Evolutionary conservation across 768 basidiomycete genomes (phyloP), one percentile per base, ranked within the genome.

Genomic region (Gloeophyllum trabeum): DNA sequence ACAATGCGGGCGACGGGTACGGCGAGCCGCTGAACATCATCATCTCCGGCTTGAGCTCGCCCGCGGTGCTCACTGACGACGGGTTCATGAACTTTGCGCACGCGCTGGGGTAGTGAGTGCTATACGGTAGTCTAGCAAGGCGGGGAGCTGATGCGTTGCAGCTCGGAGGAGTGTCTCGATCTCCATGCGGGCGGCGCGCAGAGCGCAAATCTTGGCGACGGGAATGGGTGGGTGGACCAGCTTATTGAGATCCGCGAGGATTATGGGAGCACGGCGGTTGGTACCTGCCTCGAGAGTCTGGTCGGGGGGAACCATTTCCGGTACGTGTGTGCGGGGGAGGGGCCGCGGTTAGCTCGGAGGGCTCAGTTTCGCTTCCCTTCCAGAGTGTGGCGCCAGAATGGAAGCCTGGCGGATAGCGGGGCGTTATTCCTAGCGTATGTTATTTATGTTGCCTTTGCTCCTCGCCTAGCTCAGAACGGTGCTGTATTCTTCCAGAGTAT

Each of bases 391-490:
- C 67, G 66, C 34, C 79, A 83, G 55, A 75, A 81, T 46, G 79
- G 80, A 1, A 54, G 71, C 2, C 18, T 21, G 13, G 79, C 78
- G 2, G 28, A 69, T 39, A 72, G 55, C 24, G 62, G 63, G 0
- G 68, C 71, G 3, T 54, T 81, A 21, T 85, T 83, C 57, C 62
- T 78, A n/a, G 75, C 73, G 73, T 77, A 54, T 49, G 73, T 58
- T 2, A 2, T 24, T 16, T 16, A 10, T 16, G 28, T 32, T 16
- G 28, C 16, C 10, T 32, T 32, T 16, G 16, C 10, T 10, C 10
- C 28, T 16, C 28, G 10, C 10, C 28, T 32, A 16, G 28, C 16
- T 16, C 28, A 10, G 16, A 32, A 10, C 28, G 10, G 16, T 16
- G 28, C 10, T 32, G n/a, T n/a, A n/a, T n/a, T 5, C 24, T 6